These are phyloP conservation scores for Sporothrix schenckii DNA, from an alignment of 2,329 filamentous ascomycete species.

Conservation along the genomic window DNA sequence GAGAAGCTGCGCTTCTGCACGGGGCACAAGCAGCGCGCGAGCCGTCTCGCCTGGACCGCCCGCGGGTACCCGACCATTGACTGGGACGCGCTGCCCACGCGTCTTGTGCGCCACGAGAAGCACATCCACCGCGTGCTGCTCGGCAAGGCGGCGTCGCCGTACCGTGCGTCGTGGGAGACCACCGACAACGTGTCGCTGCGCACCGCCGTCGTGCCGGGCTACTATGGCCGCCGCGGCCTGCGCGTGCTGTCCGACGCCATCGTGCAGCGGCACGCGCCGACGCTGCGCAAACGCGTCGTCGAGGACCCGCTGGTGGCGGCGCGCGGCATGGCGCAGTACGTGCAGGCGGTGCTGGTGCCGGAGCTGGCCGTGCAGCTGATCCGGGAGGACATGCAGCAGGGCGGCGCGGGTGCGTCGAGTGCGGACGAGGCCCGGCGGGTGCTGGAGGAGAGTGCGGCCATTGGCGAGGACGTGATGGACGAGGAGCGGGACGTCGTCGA, in stretches of 20 bases:
- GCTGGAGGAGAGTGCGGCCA: constrained; percentile 65
- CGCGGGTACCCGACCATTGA: constrained; percentile 71
- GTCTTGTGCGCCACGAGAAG: constrained; percentile 60
- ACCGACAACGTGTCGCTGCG: background rate
- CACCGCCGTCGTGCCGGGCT: constrained; percentile 69
- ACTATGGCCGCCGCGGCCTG: constrained; percentile 78
- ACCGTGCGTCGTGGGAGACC: constrained; percentile 54
- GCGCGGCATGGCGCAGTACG: constrained; percentile 67
- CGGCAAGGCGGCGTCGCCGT: constrained; percentile 60
- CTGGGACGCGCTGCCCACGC: constrained; percentile 64
- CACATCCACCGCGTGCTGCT: constrained; percentile 63
- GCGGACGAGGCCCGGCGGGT: constrained; percentile 53
- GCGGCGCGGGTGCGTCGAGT: constrained; percentile 31
- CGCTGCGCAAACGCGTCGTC: constrained; percentile 64
- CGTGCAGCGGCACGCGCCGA: constrained; percentile 60
- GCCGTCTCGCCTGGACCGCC: constrained; percentile 51
- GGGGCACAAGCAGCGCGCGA: constrained; percentile 61
- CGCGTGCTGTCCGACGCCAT: constrained; percentile 72
- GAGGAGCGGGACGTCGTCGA: constrained; percentile 62
- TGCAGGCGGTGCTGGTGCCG: constrained; percentile 76
- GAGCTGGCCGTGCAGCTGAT: constrained; percentile 63
- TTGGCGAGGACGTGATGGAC: constrained; percentile 69
- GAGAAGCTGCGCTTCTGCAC: constrained; percentile 67
- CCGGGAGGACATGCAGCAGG: constrained; percentile 56
- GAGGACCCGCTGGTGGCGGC: constrained; percentile 68